Conservation (phyloP, 805 yeast genomes). For the Limtongia smithiae region DNA sequence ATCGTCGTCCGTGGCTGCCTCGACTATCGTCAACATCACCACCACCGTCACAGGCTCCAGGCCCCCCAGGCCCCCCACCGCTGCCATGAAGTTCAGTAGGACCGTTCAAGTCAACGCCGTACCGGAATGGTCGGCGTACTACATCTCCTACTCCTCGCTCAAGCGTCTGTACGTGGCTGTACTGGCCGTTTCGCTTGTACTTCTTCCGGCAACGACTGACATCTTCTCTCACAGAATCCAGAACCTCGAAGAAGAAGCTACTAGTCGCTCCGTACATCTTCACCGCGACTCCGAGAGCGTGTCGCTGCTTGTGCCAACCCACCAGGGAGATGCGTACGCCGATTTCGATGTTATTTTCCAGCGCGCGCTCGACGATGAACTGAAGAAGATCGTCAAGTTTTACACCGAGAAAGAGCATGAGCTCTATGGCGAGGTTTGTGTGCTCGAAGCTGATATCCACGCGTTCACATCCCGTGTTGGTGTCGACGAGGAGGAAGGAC, state of each 20-base stretch:
- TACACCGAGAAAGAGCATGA: conserved; percentile 64
- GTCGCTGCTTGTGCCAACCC: conserved; percentile 35
- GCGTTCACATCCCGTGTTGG: conserved; percentile 41
- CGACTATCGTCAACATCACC: not conserved
- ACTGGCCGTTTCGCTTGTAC: not conserved
- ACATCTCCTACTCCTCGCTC: conserved; percentile 82
- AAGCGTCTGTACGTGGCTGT: conserved; percentile 55
- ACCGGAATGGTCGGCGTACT: conserved; percentile 94
- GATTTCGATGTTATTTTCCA: conserved; percentile 60
- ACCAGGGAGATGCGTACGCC: conserved; percentile 29
- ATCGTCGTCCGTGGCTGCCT: not conserved
- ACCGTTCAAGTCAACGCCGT: conserved; percentile 95
- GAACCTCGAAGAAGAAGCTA: conserved; percentile 57
- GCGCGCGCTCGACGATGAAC: conserved; percentile 73
- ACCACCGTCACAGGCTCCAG: not conserved
- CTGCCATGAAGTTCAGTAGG: conserved; percentile 84
- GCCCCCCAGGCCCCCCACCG: not conserved
- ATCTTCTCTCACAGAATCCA: conserved; percentile 48
- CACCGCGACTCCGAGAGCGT: conserved; percentile 32
- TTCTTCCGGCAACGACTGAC: not conserved
- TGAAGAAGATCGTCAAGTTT: conserved; percentile 70
- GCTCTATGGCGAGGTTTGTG: conserved; percentile 51
- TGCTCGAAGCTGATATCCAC: conserved; percentile 57
- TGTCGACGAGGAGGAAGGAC: conserved; percentile 3
- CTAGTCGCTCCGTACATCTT: conserved; percentile 31